Conservation (phyloP, 2,329 filamentous ascomycete genomes). For the Diaporthe aspalathi region DNA sequence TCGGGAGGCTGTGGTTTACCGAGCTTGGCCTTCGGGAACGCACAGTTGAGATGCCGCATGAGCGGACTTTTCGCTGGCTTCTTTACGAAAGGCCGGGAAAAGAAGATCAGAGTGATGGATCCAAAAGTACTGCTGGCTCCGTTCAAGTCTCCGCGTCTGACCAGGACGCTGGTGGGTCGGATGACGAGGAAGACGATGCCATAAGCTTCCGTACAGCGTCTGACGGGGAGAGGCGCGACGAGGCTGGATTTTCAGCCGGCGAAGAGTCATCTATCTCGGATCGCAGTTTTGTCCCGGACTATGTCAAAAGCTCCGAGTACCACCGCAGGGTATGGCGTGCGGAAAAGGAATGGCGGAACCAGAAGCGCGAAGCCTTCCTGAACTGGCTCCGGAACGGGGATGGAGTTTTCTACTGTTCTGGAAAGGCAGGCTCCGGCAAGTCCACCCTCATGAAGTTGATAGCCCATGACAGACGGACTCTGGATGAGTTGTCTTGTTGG, state of each 20-base stretch:
- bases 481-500: slow-evolving; percentile 1
- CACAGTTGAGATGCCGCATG: slow-evolving; percentile 4
- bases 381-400: neutral
- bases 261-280: too few species aligned
- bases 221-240: too few species aligned
- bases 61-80: slow-evolving; percentile 14
- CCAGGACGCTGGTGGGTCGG: too few species aligned
- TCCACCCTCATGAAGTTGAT: slow-evolving; percentile 30
- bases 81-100: neutral
- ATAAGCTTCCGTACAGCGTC: too few species aligned
- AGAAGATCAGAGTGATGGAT: too few species aligned
- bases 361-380: neutral
- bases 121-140: too few species aligned
- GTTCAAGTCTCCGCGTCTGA: too few species aligned
- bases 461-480: neutral
- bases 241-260: too few species aligned
- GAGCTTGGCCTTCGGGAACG: neutral
- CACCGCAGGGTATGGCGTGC: too few species aligned
- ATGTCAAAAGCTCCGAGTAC: too few species aligned
- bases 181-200: too few species aligned
- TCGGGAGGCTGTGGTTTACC: neutral
- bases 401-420: slow-evolving; percentile 15
- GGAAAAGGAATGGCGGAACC: neutral
- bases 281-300: too few species aligned
- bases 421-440: slow-evolving; percentile 29